A percentile compares a stretch with the other conserved stretches of the same genome.
Evolutionary conservation across 1,284 basidiomycete species (phyloP).

Genomic region (Rhodotorula sp.): DNA sequence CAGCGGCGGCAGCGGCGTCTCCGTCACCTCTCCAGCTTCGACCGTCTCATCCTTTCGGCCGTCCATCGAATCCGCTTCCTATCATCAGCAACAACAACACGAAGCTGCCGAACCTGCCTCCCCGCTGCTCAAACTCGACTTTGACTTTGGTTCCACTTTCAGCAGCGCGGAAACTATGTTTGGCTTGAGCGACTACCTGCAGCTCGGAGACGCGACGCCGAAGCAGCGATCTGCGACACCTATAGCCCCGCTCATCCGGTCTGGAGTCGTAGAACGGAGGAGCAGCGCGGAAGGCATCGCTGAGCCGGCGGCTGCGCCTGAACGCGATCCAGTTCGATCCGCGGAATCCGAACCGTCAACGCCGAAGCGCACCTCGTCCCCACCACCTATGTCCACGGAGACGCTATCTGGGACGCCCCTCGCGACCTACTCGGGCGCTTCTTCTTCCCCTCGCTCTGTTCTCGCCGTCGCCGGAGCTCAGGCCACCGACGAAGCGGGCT

Average conservation of each 20-base stretch:
- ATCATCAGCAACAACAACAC: not conserved
- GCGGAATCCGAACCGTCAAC: not conserved
- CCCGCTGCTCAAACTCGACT: slow-evolving; percentile 31
- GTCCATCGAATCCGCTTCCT: not conserved
- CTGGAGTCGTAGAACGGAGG: too few relatives aligned
- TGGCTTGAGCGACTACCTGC: slow-evolving; percentile 28
- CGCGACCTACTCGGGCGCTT: too few relatives aligned
- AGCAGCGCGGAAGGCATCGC: not conserved
- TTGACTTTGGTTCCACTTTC: slow-evolving; percentile 27
- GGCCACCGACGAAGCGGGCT: not conserved
- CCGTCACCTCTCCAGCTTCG: not conserved
- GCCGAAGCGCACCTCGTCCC: not conserved
- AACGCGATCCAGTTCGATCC: not conserved
- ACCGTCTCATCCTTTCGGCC: not conserved
- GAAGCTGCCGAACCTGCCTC: not conserved
- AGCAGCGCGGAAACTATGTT: slow-evolving; percentile 32
- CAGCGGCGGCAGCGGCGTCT: not conserved
- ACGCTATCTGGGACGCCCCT: too few relatives aligned
- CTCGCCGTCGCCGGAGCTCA: too few relatives aligned
- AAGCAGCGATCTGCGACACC: not conserved
- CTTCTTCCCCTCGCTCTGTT: too few relatives aligned
- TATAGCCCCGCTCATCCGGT: too few relatives aligned
- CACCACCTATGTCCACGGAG: not conserved
- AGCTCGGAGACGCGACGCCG: not conserved
- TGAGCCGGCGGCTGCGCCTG: not conserved